Conservation (phyloP, 2,329 filamentous ascomycete species). For the Thermothelomyces thermophilus region DNA sequence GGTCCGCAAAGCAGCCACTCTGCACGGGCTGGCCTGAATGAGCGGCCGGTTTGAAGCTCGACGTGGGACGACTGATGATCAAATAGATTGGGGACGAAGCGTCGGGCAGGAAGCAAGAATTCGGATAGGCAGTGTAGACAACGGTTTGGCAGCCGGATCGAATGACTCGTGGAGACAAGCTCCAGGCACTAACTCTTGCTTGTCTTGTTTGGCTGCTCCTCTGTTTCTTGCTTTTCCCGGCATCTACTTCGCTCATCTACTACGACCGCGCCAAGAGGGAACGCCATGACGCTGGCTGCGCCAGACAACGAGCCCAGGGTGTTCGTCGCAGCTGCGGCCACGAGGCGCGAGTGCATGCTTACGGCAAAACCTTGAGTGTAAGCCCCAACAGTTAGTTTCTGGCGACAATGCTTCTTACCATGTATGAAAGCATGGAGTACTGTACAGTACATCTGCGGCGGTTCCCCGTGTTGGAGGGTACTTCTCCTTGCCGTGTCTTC, state of each 20-base stretch:
- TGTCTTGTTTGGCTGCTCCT: conserved; percentile 4
- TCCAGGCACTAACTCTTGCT: conserved; percentile 3
- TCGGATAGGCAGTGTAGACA: not conserved
- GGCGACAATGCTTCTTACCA: too few species aligned
- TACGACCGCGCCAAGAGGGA: too few species aligned
- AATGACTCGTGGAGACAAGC: conserved; percentile 1
- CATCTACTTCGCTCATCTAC: not conserved
- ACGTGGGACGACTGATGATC: not conserved
- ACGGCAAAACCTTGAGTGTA: too few species aligned
- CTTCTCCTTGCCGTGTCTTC: not conserved
- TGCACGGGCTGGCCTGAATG: conserved; percentile 1
- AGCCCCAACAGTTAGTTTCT: too few species aligned
- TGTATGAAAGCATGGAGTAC: too few species aligned
- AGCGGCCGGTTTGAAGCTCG: conserved; percentile 7
- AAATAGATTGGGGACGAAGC: not conserved
- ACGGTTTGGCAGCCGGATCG: not conserved
- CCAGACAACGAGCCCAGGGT: not conserved
- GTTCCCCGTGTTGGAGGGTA: conserved; percentile 2
- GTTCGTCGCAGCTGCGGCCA: conserved; percentile 12
- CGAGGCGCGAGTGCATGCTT: conserved; percentile 5
- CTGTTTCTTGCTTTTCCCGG: not conserved
- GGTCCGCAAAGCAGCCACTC: conserved; percentile 1
- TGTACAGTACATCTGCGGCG: conserved; percentile 10
- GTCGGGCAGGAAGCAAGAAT: not conserved
- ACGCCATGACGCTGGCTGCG: conserved; percentile 3